These are phyloP conservation scores for Ceratocystis variospora DNA, from an alignment of 2,329 filamentous ascomycete species.

Conservation along the genomic window DNA sequence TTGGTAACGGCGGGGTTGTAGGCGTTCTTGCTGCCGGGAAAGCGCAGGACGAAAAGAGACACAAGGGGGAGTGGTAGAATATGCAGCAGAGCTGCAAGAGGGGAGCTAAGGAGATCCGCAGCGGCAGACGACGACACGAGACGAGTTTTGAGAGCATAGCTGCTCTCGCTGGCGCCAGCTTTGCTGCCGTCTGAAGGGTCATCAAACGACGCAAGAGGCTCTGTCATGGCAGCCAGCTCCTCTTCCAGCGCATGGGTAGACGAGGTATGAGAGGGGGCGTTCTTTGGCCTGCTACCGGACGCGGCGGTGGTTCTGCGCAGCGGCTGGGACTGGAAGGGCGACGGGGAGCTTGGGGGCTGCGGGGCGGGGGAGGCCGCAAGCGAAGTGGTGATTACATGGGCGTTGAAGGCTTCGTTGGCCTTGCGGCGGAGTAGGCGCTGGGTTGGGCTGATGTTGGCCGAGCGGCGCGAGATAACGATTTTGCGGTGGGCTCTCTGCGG, in stretches of 20 bases:
- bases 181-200: background rate
- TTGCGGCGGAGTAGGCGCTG: constrained; percentile 19
- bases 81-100: constrained; percentile 7
- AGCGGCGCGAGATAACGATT: constrained; percentile 15
- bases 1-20: constrained; percentile 1
- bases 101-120: constrained; percentile 2
- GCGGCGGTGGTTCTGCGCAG: constrained; percentile 1
- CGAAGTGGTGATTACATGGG: constrained; percentile 17
- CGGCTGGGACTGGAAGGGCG: constrained; percentile 3
- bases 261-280: background rate
- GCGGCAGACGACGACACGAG: constrained; percentile 1
- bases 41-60: constrained; percentile 13
- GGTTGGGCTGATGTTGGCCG: constrained; percentile 16
- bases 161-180: background rate
- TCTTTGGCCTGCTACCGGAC: background rate
- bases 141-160: background rate
- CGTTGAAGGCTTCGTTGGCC: constrained; percentile 18
- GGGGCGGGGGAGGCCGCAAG: constrained; percentile 13
- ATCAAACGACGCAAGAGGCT: constrained; percentile 11
- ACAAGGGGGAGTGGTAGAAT: constrained; percentile 13
- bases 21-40: background rate
- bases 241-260: background rate
- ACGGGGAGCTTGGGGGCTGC: constrained; percentile 4
- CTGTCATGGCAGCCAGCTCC: constrained; percentile 6
- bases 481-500: constrained; percentile 14